Conservation (phyloP, 805 yeast species). For the Ogataea naganishii region DNA sequence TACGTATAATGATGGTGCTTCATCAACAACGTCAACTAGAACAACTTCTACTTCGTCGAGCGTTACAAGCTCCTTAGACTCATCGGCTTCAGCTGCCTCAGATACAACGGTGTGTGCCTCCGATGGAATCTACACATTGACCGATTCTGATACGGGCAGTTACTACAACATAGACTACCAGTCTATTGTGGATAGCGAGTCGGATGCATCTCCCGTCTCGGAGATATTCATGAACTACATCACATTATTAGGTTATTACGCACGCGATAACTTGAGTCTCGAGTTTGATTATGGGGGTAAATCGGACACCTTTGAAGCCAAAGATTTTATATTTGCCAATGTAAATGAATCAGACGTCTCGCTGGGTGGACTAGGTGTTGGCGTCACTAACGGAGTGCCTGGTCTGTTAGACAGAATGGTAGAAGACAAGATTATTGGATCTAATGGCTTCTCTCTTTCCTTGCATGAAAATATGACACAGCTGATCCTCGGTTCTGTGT, state of each 20-base stretch:
- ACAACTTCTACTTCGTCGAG: background rate
- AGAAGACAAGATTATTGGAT: conserved; percentile 19
- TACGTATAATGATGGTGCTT: background rate
- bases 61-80: conserved; percentile 1
- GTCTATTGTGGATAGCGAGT: conserved; percentile 1
- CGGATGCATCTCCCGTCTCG: conserved; percentile 8
- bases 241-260: conserved; percentile 15
- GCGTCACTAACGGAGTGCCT: conserved; percentile 21
- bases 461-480: conserved; percentile 19
- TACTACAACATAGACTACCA: conserved; percentile 5
- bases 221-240: conserved; percentile 13
- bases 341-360: conserved; percentile 27
- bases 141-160: conserved; percentile 12
- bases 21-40: conserved; percentile 1
- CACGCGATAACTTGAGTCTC: conserved; percentile 16
- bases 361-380: conserved; percentile 39
- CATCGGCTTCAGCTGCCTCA: conserved; percentile 2
- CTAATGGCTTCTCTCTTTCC: conserved; percentile 37
- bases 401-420: conserved; percentile 27
- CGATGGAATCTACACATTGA: conserved; percentile 15
- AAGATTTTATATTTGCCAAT: conserved; percentile 25
- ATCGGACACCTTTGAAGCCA: conserved; percentile 9
- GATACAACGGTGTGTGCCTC: conserved; percentile 12
- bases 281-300: background rate
- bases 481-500: conserved; percentile 53